Evolutionary conservation across 2,329 filamentous ascomycete genomes (phyloP), one percentile per base, ranked within the genome.

Genomic region (Sporothrix euskadiensis): DNA sequence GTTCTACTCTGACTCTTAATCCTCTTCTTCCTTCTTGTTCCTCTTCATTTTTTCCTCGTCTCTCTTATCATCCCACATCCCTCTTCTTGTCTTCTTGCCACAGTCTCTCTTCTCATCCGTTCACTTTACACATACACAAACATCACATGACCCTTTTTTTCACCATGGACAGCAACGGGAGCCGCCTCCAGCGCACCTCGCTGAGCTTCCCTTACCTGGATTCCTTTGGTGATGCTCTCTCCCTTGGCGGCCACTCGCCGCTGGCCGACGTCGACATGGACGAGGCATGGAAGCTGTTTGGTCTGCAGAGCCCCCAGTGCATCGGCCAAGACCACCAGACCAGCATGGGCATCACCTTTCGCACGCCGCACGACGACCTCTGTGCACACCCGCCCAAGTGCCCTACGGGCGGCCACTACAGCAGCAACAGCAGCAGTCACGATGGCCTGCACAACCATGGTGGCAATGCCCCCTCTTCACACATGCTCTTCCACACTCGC

Each of bases 401-500:
- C 41, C 71, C 72, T 1, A 74, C 75, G 12, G 54, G 71, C 12
- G 71, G 63, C 30, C 63, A 74, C 19, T 16, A 44, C 3, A 72
- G 68, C 49, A 59, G 66, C 54, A 41, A 57, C 66, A 69, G 59
- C 47, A 68, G 65, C 39, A 70, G 30, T 47, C 47, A 68, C 59
- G 44, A 41, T 68, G 26, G 47, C 47, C 47, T 39, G 4, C 30
- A 69, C 66, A 26, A 39, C 19, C 26, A 35, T 9, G 66, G 66
- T 6, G 66, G 66, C 32, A 35, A 22, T n/a, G 19, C 66, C 14
- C 39, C 66, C 7, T 14, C 73, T 0, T 61, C 73, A 1, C 74
- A 75, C 44, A 75, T 75, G 74, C 74, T 75, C 71, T 75, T 76
- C 39, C 75, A 75, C 71, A 74, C 72, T 5, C 73, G 75, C 32